Conservation (phyloP, 768 basidiomycete genomes). For the Lyophyllum atratum region DNA sequence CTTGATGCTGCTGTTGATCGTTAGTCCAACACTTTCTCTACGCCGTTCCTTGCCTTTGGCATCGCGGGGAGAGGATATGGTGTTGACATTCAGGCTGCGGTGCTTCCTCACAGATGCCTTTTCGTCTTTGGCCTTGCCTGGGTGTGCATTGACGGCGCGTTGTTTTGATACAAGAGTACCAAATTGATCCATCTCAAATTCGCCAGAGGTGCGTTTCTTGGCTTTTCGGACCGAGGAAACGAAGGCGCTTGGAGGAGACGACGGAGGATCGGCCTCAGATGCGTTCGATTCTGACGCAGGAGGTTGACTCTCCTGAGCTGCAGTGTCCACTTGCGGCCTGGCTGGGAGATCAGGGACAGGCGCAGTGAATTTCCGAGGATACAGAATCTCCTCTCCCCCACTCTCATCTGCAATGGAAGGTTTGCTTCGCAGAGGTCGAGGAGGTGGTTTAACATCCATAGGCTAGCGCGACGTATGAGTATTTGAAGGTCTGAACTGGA, state of each 20-base stretch:
- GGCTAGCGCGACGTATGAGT: slow-evolving; percentile 31
- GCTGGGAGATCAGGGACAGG: slow-evolving; percentile 30
- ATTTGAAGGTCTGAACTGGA: slow-evolving; percentile 1
- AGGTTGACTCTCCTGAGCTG: slow-evolving; percentile 23
- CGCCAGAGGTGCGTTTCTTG: slow-evolving; percentile 78
- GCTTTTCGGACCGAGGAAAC: slow-evolving; percentile 52
- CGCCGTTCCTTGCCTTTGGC: slow-evolving; percentile 54
- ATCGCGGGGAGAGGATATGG: slow-evolving; percentile 37
- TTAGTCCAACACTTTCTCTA: slow-evolving; percentile 52
- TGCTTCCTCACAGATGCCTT: slow-evolving; percentile 60
- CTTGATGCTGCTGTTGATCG: slow-evolving; percentile 41
- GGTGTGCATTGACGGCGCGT: slow-evolving; percentile 31
- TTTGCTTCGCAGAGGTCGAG: slow-evolving; percentile 55
- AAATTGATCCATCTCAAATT: slow-evolving; percentile 77
- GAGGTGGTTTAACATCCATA: slow-evolving; percentile 42
- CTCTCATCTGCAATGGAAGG: slow-evolving; percentile 81
- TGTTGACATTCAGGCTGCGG: slow-evolving; percentile 65
- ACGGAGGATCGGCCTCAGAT: slow-evolving; percentile 29
- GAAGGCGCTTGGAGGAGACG: slow-evolving; percentile 73
- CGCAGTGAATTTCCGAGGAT: slow-evolving; percentile 61
- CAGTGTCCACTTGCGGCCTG: slow-evolving; percentile 29
- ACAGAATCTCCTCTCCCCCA: slow-evolving; percentile 88
- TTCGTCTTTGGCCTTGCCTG: slow-evolving; percentile 50
- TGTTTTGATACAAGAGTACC: slow-evolving; percentile 63
- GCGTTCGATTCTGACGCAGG: slow-evolving; percentile 31